Evolutionary conservation across 345 rosid genomes (phyloP).

Genomic region (Brassica juncea): DNA sequence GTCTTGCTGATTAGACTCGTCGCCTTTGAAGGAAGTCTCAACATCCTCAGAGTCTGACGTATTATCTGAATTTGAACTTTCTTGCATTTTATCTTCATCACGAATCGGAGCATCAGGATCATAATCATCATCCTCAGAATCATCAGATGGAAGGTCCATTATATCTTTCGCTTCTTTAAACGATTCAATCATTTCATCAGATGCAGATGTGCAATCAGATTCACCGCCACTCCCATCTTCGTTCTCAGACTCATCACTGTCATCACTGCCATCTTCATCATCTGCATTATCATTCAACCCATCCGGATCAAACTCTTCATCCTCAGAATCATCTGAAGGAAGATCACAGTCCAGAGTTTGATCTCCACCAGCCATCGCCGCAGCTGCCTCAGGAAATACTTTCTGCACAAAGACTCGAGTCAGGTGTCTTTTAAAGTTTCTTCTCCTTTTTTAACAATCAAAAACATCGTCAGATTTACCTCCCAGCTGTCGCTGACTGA

Average conservation of each 20-base stretch:
- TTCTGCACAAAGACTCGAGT: conserved; percentile 53
- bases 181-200: conserved; percentile 52
- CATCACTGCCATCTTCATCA: conserved; percentile 47
- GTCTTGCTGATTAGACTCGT: conserved; percentile 43
- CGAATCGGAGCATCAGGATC: conserved; percentile 59
- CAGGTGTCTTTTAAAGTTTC: neutral
- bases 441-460: conserved; percentile 2
- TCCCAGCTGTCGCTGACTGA: conserved; percentile 74
- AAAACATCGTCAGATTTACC: conserved; percentile 43
- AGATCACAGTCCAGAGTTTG: conserved; percentile 57
- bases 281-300: conserved; percentile 46
- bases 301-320: conserved; percentile 71
- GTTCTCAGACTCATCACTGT: conserved; percentile 53
- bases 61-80: conserved; percentile 73
- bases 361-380: conserved; percentile 53
- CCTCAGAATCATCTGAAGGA: conserved; percentile 89
- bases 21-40: conserved; percentile 38
- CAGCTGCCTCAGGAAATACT: conserved; percentile 86
- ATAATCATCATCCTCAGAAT: conserved; percentile 86
- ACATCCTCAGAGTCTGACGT: conserved; percentile 82
- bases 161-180: conserved; percentile 42
- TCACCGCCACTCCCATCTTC: conserved; percentile 65
- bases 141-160: conserved; percentile 75
- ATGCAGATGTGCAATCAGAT: conserved; percentile 45
- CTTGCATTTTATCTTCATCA: conserved; percentile 49